Conservation (phyloP, 1,139 yeast species). For the Hansenula anomala region DNA sequence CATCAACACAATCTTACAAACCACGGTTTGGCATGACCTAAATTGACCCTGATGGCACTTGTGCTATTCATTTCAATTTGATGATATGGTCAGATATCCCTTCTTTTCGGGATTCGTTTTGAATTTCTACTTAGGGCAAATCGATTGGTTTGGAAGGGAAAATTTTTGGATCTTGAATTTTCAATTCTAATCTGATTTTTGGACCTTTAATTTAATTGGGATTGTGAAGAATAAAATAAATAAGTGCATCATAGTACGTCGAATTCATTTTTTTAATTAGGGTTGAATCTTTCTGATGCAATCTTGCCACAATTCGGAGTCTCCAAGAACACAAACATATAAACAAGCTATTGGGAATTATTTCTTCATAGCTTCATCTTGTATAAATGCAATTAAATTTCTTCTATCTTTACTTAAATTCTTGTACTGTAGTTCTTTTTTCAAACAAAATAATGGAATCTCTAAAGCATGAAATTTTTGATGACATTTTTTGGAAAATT, state of each 20-base stretch:
- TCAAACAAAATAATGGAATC: slow-evolving; percentile 11
- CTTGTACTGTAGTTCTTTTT: slow-evolving; percentile 3
- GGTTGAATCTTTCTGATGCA: neutral
- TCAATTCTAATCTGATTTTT: neutral
- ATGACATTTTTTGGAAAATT: slow-evolving; percentile 6
- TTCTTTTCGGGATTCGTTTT: slow-evolving; percentile 17
- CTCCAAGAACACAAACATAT: slow-evolving; percentile 27
- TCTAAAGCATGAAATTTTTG: slow-evolving; percentile 5
- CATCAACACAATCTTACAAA: slow-evolving; percentile 1
- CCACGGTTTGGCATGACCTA: slow-evolving; percentile 1
- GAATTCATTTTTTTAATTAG: slow-evolving; percentile 10
- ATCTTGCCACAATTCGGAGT: slow-evolving; percentile 23
- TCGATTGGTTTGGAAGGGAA: neutral
- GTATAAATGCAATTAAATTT: slow-evolving; percentile 5
- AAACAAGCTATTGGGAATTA: neutral
- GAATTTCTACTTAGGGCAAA: slow-evolving; percentile 16
- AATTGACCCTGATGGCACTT: no score
- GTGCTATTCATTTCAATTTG: neutral
- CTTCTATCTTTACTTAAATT: slow-evolving; percentile 8
- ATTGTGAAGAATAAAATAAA: slow-evolving; percentile 3
- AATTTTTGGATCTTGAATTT: no score
- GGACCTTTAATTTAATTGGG: neutral
- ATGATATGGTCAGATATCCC: slow-evolving; percentile 9
- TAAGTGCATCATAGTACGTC: slow-evolving; percentile 30
- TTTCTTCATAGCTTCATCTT: slow-evolving; percentile 2